Base-by-base conservation (phyloP, 73 alveolate genomes). In the Blepharisma japonicum region DNA sequence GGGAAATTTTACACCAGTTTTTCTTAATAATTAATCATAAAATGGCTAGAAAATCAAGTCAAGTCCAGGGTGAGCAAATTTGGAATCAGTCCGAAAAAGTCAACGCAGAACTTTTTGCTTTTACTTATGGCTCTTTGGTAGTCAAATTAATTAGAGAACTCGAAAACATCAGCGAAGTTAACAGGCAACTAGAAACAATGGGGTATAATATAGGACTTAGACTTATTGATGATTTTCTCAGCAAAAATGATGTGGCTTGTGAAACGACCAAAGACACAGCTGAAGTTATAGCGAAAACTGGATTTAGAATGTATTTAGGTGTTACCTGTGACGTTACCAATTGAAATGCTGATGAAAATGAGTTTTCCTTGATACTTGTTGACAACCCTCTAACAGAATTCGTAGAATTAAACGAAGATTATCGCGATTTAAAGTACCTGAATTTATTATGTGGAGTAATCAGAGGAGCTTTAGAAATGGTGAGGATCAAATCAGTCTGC, bases 101-200 rank as follows among this genome's bases (percentile, higher is more conserved):
- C 47, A 84, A 92, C 45, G 81, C 93, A 0, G 96, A 90, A 71
- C 82, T 92, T 42, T 76, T 92, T 32, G 85, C 96, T 50, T 80
- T 92, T 49, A 92, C 96, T 6, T 92, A 92, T 70, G 98, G 98
- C 20, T 82, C 98, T 18, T 87, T 92, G 55, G 95, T 92, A 49
- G 92, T 86, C 23, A 71, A 91, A 55, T 82, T 92, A 21, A 71
- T 92, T 23, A 92, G 90, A 80, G 98, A 92, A 49, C 82, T 80
- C 51, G 98, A 92, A 49, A 89, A 86, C 66, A 91, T 95, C 8
- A 95, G 87, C 56, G 95, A 92, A 84, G 95, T 92, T 55, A 92
- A 92, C 79, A 91, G 83, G 4, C 85, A 81, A 50, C 77, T 92
- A 14, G 95, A 87, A 47, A 89, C 86, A 72, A 92, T 92, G 92